Percentiles rank a stretch among this genome's conserved stretches.
Conservation (phyloP, 352 stramenopile species). For the Globisporangium okanoganense region DNA sequence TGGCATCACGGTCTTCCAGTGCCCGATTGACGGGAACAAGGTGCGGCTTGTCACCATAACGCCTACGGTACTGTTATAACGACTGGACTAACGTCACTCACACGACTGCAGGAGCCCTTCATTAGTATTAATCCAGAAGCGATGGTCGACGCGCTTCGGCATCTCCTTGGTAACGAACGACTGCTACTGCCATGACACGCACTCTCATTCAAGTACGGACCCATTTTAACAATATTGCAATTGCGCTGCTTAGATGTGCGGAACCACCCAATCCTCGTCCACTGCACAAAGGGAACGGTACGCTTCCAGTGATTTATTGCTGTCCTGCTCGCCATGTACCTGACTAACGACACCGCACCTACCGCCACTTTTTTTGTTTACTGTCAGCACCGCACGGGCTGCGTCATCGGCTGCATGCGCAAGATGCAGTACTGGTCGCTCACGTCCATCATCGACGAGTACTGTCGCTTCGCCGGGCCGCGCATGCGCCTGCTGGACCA, state of each 20-base stretch:
- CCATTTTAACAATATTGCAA: not conserved
- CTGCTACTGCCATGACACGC: not conserved
- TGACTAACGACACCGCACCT: too few species aligned
- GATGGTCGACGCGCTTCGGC: constrained; percentile 71
- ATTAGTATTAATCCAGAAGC: constrained; percentile 83
- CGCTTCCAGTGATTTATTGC: constrained; percentile 5
- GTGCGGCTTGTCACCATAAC: constrained; percentile 11
- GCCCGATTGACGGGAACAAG: constrained; percentile 88
- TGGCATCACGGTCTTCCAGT: constrained; percentile 79
- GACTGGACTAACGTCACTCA: not conserved
- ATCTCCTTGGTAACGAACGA: constrained; percentile 61
- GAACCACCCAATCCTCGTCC: constrained; percentile 86
- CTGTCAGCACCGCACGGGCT: constrained; percentile 71
- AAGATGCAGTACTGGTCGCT: constrained; percentile 88
- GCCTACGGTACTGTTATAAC: not conserved
- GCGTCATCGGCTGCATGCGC: constrained; percentile 82
- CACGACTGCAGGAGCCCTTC: constrained; percentile 68
- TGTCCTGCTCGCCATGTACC: not conserved
- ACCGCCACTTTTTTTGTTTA: not conserved
- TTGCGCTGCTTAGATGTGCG: constrained; percentile 45
- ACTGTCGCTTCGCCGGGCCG: constrained; percentile 79
- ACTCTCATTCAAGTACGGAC: not conserved
- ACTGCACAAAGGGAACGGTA: constrained; percentile 88
- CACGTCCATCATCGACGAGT: constrained; percentile 87
- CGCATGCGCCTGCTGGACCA: constrained; percentile 85